Evolutionary conservation across 331 rosid species (phyloP), one percentile per base, ranked within the genome.

Genomic region (Cydonia oblonga): DNA sequence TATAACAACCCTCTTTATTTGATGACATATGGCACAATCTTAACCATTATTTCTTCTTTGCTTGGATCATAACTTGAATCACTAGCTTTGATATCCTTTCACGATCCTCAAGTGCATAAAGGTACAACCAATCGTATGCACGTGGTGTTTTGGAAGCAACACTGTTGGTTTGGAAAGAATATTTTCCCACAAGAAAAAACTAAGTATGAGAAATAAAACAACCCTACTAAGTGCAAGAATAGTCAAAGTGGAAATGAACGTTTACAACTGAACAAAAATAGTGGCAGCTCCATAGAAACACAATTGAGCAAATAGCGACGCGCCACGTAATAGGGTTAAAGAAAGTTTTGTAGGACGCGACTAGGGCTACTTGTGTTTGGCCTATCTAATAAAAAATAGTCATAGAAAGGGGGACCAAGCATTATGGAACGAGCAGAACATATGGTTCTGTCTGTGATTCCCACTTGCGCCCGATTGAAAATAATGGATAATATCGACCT

Each of bases 381-480:
- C n/a, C 8, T 51, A 35, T 28, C 28, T 16, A 83, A 82, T 80
- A 82, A 86, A 84, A 11, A 78, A 79, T 24, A 71, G 80, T 46
- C 80, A 80, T 75, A 46, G 79, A 85, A 80, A 81, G 66, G 42
- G 86, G 72, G 81, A 81, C 84, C 86, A 82, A 58, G 74, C 64
- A 83, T 80, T 53, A 30, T 76, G 84, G 67, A 76, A 78, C 58
- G 5, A 68, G 74, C 18, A 64, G 76, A 78, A 88, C 81, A 90
- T 86, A 63, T 23, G 91, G 84, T 84, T 74, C 88, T 82, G 79
- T 82, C 78, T 58, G 56, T 70, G 79, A 71, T 78, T 76, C 86
- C 88, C 85, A 79, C 85, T 88, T 54, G 69, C 61, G 4, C 33
- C 24, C 44, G 14, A 13, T 13, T 30, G 8, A 25, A 64, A 26